These are phyloP conservation scores for Fusarium chlamydosporum DNA, from an alignment of 2,329 filamentous ascomycete genomes.

Conservation along the genomic window DNA sequence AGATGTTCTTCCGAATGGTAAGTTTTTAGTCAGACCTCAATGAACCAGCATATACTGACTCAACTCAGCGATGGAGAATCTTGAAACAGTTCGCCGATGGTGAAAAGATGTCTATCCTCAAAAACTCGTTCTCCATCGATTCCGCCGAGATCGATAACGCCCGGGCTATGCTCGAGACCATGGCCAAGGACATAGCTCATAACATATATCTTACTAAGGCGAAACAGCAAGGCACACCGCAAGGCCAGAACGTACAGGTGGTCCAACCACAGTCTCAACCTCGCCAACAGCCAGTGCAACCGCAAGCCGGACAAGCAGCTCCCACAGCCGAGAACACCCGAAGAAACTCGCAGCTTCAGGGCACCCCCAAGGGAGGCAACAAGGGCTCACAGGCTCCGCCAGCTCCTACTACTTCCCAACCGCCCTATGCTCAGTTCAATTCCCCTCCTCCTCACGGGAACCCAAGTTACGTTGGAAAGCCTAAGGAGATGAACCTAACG, in stretches of 20 bases:
- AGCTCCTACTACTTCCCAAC: slow-evolving; percentile 70
- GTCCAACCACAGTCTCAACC: slow-evolving; percentile 55
- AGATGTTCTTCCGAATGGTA: slow-evolving; percentile 68
- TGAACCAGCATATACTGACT: slow-evolving; percentile 52
- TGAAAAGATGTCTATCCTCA: slow-evolving; percentile 61
- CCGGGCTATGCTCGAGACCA: slow-evolving; percentile 64
- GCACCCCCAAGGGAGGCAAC: slow-evolving; percentile 56
- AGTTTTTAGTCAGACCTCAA: slow-evolving; percentile 48
- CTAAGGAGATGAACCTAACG: slow-evolving; percentile 68
- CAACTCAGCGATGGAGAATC: slow-evolving; percentile 65
- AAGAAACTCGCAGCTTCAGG: slow-evolving; percentile 65
- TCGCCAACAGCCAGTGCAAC: slow-evolving; percentile 43
- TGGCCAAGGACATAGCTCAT: slow-evolving; percentile 63
- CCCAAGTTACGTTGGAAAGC: slow-evolving; percentile 68
- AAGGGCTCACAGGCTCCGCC: slow-evolving; percentile 66
- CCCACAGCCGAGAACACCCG: slow-evolving; percentile 64
- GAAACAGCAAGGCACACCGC: slow-evolving; percentile 50
- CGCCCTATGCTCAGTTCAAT: slow-evolving; percentile 66
- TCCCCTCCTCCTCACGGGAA: slow-evolving; percentile 71
- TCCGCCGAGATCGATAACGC: slow-evolving; percentile 66
- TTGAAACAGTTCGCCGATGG: slow-evolving; percentile 67
- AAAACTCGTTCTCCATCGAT: slow-evolving; percentile 66
- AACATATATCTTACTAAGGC: slow-evolving; percentile 52
- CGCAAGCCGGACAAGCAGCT: slow-evolving; percentile 40
- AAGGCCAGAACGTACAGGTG: slow-evolving; percentile 51